Evolutionary conservation across 73 alveolate species (phyloP), one percentile per base, ranked within the genome.

Genomic region (Uronychia setigera): DNA sequence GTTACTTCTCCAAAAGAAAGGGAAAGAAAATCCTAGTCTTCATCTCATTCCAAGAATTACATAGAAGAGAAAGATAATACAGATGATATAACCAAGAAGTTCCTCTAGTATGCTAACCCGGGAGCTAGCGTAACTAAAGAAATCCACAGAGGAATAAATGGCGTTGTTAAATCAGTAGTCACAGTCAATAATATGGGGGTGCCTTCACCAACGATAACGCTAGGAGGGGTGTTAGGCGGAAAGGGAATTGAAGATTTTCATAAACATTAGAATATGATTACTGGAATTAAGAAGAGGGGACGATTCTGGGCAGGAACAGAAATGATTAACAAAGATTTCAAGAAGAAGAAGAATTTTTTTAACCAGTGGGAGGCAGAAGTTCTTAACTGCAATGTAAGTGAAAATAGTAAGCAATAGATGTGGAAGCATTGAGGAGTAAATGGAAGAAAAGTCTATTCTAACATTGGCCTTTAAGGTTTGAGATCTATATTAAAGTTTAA

Each of bases 291-390:
- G 19, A 46, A 46, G n/a, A 19, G 67, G 67, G 19, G 67, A 19
- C 19, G 19, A 19, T 46, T 46, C 67, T 46, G 67, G 67, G 67
- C 67, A 46, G 67, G 67, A 5, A 46, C 67, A 5, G 67, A 46
- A 11, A 46, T 46, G 67, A 46, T 11, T 11, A 46, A 46, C 67
- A 19, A 46, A 19, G 67, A 46, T 46, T 46, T 46, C 19, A 46
- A 46, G 19, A 46, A 46, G 67, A 5, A 19, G 67, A 46, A 46
- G 67, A 46, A 46, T 19, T 46, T 46, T 46, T 46, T 46, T 46
- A 46, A 46, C 67, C 67, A 46, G 67, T 46, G 67, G 67, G 67
- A 46, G 67, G 67, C 67, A 46, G 67, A 46, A 19, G 67, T 46
- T 19, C 67, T 46, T 19, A 46, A 46, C 19, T 46, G 67, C 67